Evolutionary conservation across 192 early-diverging fungal species (phyloP).

Genomic region (Linnemannia hyalina): DNA sequence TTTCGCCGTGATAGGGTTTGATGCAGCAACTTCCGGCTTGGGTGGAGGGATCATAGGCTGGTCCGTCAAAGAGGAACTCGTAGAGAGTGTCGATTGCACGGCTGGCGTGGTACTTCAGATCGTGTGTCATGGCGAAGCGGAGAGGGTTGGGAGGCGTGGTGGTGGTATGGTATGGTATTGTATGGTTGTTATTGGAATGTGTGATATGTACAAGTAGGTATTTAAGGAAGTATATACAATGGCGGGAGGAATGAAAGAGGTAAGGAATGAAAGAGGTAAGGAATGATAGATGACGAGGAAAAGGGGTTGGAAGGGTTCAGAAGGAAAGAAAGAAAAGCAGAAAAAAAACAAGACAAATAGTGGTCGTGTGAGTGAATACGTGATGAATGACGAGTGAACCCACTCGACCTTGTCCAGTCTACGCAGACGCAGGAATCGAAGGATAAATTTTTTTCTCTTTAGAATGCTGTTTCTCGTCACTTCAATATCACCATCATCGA

Average conservation of each 20-base stretch:
- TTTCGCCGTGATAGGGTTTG: constrained; percentile 13
- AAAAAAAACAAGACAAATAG: not conserved
- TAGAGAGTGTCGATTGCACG: constrained; percentile 33
- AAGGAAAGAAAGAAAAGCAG: not conserved
- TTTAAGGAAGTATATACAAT: not conserved
- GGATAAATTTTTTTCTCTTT: not conserved
- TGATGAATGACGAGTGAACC: not conserved
- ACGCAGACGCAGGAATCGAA: not conserved
- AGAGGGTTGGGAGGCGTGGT: not conserved
- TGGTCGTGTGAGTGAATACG: not conserved
- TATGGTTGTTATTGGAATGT: not conserved
- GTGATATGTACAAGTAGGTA: not conserved
- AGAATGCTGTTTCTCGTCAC: not conserved
- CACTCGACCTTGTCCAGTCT: not conserved
- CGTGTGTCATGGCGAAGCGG: constrained; percentile 5
- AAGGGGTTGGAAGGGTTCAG: not conserved
- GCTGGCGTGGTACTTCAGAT: constrained; percentile 19
- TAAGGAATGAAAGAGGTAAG: not conserved
- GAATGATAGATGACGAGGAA: not conserved
- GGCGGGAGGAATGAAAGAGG: not conserved
- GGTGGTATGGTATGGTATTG: not conserved
- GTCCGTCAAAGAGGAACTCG: constrained; percentile 26
- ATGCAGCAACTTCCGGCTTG: not conserved
- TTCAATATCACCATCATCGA: not conserved
- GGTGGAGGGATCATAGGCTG: not conserved